Evolutionary conservation across 2,329 filamentous ascomycete genomes (phyloP).

Genomic region (Pseudogymnoascus sp.): DNA sequence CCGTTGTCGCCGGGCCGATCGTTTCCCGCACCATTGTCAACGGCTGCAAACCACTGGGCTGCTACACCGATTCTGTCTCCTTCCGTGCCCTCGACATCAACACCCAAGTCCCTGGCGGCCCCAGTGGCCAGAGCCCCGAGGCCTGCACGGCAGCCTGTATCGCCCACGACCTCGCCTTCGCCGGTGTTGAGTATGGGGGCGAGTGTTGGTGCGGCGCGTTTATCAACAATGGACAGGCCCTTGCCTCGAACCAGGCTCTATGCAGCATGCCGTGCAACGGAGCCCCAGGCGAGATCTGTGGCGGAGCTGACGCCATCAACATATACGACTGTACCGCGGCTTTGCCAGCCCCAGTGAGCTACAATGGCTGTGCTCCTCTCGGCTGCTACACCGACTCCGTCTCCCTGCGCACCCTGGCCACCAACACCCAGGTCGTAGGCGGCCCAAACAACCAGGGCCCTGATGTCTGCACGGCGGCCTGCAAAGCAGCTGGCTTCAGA

Average conservation of each 20-base stretch:
- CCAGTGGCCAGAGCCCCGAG: not conserved
- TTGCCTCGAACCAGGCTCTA: slow-evolving; percentile 10
- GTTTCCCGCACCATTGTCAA: not conserved
- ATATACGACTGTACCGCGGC: slow-evolving; percentile 8
- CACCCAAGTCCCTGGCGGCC: not conserved
- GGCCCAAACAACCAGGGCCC: not conserved
- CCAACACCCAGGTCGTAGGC: not conserved
- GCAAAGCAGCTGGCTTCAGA: slow-evolving; percentile 23
- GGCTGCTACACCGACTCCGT: slow-evolving; percentile 10
- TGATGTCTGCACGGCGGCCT: slow-evolving; percentile 1
- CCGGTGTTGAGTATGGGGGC: slow-evolving; percentile 33
- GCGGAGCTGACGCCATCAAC: slow-evolving; percentile 12
- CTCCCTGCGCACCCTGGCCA: slow-evolving; percentile 5
- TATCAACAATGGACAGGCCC: slow-evolving; percentile 1
- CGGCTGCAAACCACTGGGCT: slow-evolving; percentile 9
- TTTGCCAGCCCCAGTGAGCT: not conserved
- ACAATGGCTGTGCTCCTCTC: slow-evolving; percentile 1
- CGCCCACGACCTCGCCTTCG: slow-evolving; percentile 25
- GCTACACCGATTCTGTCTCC: slow-evolving; percentile 9
- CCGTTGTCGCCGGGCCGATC: not conserved
- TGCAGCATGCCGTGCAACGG: slow-evolving; percentile 15
- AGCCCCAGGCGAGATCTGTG: slow-evolving; percentile 13
- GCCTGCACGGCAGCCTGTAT: not conserved
- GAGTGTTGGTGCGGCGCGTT: slow-evolving; percentile 35
- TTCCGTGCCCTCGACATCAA: slow-evolving; percentile 17